A percentile compares a stretch with the other conserved stretches of the same genome.
Conservation (phyloP, 2,329 filamentous ascomycete species). For the Phoma herbarum region DNA sequence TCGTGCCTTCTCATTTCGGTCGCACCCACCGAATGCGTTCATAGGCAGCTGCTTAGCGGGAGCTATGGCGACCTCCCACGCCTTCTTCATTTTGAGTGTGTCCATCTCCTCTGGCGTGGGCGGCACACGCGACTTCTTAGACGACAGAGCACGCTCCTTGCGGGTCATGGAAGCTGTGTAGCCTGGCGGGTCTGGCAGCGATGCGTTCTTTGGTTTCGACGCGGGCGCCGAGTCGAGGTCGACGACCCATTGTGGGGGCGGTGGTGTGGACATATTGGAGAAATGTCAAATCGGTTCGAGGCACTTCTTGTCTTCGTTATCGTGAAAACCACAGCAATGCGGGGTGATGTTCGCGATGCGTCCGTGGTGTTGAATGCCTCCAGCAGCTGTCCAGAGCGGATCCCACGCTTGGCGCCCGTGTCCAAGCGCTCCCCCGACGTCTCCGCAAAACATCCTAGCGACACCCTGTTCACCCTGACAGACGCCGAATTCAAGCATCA, state of each 20-base stretch:
- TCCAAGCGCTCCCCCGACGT: conserved; percentile 39
- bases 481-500: conserved; percentile 4
- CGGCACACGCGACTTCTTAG: conserved; percentile 65
- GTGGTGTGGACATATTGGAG: conserved; percentile 28
- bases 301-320: neutral
- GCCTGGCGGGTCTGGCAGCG: conserved; percentile 85
- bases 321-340: neutral
- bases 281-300: neutral
- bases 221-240: conserved; percentile 77
- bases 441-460: conserved; percentile 25
- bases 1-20: neutral
- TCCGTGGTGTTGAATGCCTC: neutral
- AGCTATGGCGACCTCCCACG: conserved; percentile 94
- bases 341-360: conserved; percentile 1
- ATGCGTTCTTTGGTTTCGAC: conserved; percentile 70
- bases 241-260: conserved; percentile 80
- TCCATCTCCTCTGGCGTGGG: conserved; percentile 88
- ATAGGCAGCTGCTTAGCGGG: conserved; percentile 95
- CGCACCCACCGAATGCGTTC: conserved; percentile 81
- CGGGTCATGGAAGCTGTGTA: conserved; percentile 66
- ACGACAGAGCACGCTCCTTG: conserved; percentile 49
- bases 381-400: conserved; percentile 12
- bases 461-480: conserved; percentile 19
- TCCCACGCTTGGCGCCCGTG: conserved; percentile 7
- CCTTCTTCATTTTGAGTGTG: conserved; percentile 96